Base-by-base conservation (phyloP, 495 filamentous ascomycete species). In the Delitschia confertaspora region DNA sequence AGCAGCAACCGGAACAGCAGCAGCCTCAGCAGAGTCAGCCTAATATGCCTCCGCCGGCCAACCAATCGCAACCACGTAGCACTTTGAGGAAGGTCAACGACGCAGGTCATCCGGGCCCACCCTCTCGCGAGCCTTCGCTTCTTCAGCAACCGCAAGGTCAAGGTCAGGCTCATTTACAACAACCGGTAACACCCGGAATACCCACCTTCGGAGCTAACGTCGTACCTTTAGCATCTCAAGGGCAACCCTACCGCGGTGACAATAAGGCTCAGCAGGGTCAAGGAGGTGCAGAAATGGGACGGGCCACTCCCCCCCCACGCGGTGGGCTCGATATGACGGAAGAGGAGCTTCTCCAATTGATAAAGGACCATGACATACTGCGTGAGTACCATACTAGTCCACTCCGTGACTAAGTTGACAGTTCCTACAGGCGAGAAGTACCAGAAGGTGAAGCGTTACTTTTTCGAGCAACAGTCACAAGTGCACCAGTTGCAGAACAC, bases 401-500 rank as follows among this genome's bases (percentile, higher is more conserved):
- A n/a, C 26, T 20, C 32, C 4, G 14, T 29, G 9, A 14, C 6
- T 6, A 18, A 5, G 16, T 23, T 43, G 14, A 47, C 24, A 44
- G 37, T 57, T 10, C 16, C 32, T 10, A 30, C 57, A 95, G 88
- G 85, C 60, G 76, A 75, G 50, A 98, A 98, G 69, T 98, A 98
- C 60, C 86, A 86, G 65, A 95, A 95, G 61, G 91, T 98, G 37
- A 98, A 98, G 68, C 77, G 84, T 23, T 82, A 94, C 50, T 98
- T 95, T 60, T 98, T 96, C 60, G 91, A 98, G 44, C 87, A 88
- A 53, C 88, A 93, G 57, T 69, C 80, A 33, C 89, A 96, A 59
- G 85, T 98, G 8, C 86, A 95, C 60, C 82, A 88, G 56, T 76
- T 98, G 8, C 91, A 98, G 64, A 96, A 98, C 60, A 89, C 85